These are phyloP conservation scores for Eucalyptus cloeziana DNA, from an alignment of 345 rosid genomes.

Conservation along the genomic window DNA sequence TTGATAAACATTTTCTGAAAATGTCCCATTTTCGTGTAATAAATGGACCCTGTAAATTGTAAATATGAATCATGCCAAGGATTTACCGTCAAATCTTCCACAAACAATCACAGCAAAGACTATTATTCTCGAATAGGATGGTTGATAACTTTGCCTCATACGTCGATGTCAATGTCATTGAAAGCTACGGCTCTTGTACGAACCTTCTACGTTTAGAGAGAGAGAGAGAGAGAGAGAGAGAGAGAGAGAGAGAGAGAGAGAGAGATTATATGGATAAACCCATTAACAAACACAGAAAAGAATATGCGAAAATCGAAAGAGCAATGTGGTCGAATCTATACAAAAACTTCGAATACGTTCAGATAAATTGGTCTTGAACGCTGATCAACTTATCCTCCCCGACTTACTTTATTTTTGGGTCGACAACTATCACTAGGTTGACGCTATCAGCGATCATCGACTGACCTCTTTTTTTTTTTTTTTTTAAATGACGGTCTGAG, in stretches of 20 bases:
- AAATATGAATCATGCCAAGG: no score
- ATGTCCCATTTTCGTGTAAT: no score
- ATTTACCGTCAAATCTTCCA: not conserved
- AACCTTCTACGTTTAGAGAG: no score
- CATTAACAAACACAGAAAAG: no score
- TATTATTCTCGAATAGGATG: not conserved
- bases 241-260: no score
- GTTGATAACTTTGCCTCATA: not conserved
- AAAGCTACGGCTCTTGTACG: not conserved
- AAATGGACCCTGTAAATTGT: no score
- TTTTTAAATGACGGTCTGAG: no score
- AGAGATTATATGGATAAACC: no score
- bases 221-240: no score
- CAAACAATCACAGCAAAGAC: not conserved
- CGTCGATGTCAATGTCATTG: not conserved
- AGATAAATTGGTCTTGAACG: not conserved
- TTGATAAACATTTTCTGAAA: no score
- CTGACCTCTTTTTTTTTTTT: not conserved
- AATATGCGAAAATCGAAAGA: no score
- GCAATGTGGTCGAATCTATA: not conserved
- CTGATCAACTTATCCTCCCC: not conserved
- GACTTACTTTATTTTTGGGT: not conserved
- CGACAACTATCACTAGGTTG: not conserved
- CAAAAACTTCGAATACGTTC: not conserved
- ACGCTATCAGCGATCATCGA: not conserved